Evolutionary conservation across 2,329 filamentous ascomycete genomes (phyloP).

Genomic region (Lachnellula subtilissima): DNA sequence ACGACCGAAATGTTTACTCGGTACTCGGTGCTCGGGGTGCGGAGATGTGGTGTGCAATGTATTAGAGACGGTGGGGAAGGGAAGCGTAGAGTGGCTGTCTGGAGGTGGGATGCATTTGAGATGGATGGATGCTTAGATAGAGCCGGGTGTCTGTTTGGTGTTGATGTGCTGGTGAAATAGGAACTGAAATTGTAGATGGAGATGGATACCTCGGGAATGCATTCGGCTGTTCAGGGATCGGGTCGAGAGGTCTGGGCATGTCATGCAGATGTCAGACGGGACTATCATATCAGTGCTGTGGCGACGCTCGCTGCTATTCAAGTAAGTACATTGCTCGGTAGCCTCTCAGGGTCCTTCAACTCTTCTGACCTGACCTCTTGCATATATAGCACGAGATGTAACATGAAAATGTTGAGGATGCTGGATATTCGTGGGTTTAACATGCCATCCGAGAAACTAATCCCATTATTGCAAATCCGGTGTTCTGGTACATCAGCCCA

Average conservation of each 20-base stretch:
- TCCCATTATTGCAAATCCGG: constrained; percentile 9
- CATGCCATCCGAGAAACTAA: constrained; percentile 4
- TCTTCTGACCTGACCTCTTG: background rate
- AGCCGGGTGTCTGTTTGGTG: too few relatives aligned
- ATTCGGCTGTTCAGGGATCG: constrained; percentile 8
- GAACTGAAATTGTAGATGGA: background rate
- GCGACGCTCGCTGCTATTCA: constrained; percentile 14
- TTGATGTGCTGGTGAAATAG: too few relatives aligned
- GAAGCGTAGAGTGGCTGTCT: too few relatives aligned
- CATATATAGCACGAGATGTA: constrained; percentile 6
- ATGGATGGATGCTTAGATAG: too few relatives aligned
- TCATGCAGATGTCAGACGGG: constrained; percentile 3
- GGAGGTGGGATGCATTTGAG: too few relatives aligned
- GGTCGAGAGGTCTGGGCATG: constrained; percentile 2
- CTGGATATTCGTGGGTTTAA: constrained; percentile 9
- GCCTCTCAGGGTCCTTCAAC: too few relatives aligned
- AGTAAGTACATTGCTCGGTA: background rate
- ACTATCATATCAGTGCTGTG: constrained; percentile 16
- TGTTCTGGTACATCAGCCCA: constrained; percentile 3
- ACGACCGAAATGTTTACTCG: too few relatives aligned
- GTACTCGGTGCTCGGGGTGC: too few relatives aligned
- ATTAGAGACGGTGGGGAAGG: too few relatives aligned
- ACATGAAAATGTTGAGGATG: constrained; percentile 9
- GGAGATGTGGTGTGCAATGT: too few relatives aligned
- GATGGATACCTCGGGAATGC: constrained; percentile 3